Evolutionary conservation across 495 filamentous ascomycete species (phyloP).

Genomic region (Daldinia childiae): DNA sequence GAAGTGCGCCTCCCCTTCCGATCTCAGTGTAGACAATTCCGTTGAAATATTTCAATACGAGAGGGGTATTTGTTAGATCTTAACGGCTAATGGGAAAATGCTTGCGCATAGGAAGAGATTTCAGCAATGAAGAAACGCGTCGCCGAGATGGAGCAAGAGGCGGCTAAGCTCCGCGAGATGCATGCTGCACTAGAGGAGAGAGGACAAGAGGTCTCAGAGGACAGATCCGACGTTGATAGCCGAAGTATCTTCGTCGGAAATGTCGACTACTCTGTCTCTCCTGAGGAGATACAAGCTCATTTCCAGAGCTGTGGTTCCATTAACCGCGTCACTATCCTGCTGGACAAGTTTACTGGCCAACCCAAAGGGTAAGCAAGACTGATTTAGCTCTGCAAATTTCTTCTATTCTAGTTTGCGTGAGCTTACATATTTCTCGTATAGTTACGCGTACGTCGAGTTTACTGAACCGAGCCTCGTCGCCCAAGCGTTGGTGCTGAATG

Average conservation of each 20-base stretch:
- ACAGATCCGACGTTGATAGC: constrained; percentile 94
- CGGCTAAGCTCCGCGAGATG: constrained; percentile 96
- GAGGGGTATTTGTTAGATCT: constrained; percentile 1
- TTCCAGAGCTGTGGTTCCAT: constrained; percentile 98
- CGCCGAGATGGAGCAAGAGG: constrained; percentile 98
- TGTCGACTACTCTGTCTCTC: constrained; percentile 96
- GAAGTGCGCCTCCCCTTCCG: constrained; percentile 50
- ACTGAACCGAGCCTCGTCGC: constrained; percentile 92
- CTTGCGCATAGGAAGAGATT: constrained; percentile 75
- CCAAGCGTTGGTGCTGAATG: constrained; percentile 93
- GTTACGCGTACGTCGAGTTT: constrained; percentile 99
- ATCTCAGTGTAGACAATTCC: not conserved
- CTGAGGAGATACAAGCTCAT: constrained; percentile 98
- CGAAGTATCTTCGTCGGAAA: constrained; percentile 99
- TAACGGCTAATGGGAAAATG: constrained; percentile 36
- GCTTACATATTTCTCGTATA: constrained; percentile 51
- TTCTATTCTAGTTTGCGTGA: constrained; percentile 19
- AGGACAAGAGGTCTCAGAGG: constrained; percentile 81
- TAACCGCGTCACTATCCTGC: constrained; percentile 95
- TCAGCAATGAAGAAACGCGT: constrained; percentile 97
- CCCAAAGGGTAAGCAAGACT: constrained; percentile 92
- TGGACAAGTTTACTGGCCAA: constrained; percentile 98
- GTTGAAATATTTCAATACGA: not conserved
- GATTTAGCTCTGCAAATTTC: not conserved
- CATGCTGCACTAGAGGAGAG: constrained; percentile 89